Conservation (phyloP, 495 filamentous ascomycete species). For the Annulohypoxylon stygium region DNA sequence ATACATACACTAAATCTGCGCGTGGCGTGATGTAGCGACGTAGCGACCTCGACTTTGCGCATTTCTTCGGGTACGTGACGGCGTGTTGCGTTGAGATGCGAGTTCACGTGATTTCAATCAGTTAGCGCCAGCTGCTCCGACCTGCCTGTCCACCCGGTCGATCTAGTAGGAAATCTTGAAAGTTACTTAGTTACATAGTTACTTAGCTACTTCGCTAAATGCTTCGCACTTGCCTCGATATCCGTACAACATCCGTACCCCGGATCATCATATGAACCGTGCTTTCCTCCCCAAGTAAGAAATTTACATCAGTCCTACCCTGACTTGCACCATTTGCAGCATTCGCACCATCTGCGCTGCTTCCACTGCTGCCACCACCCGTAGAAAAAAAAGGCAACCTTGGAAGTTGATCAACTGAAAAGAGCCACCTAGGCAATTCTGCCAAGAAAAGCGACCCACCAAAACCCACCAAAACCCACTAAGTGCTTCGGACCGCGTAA, state of each 20-base stretch:
- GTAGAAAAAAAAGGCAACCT: background rate
- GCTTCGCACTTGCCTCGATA: background rate
- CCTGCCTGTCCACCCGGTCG: background rate
- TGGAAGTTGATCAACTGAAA: too few species aligned
- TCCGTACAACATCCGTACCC: background rate
- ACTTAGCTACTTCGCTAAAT: background rate
- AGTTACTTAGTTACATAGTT: background rate
- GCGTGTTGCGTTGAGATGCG: constrained; percentile 7
- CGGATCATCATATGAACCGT: constrained; percentile 33
- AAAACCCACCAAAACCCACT: constrained; percentile 27
- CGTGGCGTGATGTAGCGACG: constrained; percentile 15
- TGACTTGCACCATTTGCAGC: background rate
- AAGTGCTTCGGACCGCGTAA: constrained; percentile 46
- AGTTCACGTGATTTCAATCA: constrained; percentile 19
- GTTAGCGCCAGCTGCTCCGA: background rate
- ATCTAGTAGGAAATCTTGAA: background rate
- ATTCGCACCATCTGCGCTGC: background rate
- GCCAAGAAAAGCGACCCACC: constrained; percentile 30
- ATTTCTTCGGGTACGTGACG: constrained; percentile 1
- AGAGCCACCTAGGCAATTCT: background rate
- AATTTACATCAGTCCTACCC: background rate
- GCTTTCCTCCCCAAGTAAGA: background rate
- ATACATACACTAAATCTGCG: background rate
- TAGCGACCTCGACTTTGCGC: constrained; percentile 7
- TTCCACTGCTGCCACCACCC: background rate